A percentile compares a stretch with the other conserved stretches of the same genome.
Evolutionary conservation across 2,329 filamentous ascomycete species (phyloP).

Genomic region (Colletotrichum melonis): DNA sequence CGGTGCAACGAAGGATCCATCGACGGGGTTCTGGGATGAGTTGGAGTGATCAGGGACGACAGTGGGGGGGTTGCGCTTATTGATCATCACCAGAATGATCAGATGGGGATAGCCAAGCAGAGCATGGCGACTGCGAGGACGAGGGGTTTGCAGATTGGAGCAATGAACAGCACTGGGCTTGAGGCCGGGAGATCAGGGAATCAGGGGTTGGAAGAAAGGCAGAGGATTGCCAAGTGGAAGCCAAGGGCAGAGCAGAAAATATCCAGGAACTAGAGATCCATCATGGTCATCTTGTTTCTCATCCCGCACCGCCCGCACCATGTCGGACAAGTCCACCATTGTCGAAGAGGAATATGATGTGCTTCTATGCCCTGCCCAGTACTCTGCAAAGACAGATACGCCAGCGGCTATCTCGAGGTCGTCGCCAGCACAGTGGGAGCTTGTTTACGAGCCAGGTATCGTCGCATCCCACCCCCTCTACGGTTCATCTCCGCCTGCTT

Average conservation of each 20-base stretch:
- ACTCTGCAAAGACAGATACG: background rate
- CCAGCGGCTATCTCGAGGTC: conserved; percentile 16
- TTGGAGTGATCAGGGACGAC: conserved; percentile 25
- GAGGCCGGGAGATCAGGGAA: background rate
- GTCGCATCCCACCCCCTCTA: conserved; percentile 8
- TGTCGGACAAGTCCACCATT: background rate
- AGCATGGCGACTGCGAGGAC: background rate
- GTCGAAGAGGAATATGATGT: background rate
- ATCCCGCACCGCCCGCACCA: background rate
- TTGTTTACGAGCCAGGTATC: conserved; percentile 27
- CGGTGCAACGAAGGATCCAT: background rate
- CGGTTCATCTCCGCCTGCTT: conserved; percentile 25
- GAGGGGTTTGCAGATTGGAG: conserved; percentile 21
- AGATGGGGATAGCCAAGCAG: conserved; percentile 2
- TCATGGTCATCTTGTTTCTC: conserved; percentile 8
- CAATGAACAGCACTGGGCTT: background rate
- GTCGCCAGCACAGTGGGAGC: background rate
- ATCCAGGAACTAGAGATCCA: conserved; percentile 15
- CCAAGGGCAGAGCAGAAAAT: background rate
- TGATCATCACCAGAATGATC: conserved; percentile 15
- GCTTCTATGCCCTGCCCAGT: background rate
- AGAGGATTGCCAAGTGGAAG: background rate
- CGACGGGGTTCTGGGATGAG: conserved; percentile 1
- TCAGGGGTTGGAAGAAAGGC: background rate
- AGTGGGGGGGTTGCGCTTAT: conserved; percentile 10